These are phyloP conservation scores for Vicia faba DNA, from an alignment of 306 rosid genomes.

Conservation along the genomic window DNA sequence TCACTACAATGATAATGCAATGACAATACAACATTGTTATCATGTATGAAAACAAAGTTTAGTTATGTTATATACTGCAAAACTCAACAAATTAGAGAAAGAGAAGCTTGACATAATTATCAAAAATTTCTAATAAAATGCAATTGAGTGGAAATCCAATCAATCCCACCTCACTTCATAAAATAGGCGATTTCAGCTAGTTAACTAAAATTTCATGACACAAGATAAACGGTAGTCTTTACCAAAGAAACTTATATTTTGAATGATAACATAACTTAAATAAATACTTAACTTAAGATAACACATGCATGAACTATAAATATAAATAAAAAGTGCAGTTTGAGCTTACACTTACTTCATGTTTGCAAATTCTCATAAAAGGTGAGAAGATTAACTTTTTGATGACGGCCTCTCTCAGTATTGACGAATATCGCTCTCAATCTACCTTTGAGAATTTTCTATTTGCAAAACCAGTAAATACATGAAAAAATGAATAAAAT, in stretches of 20 bases:
- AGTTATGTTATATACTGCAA: too few relatives aligned
- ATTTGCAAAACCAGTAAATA: too few relatives aligned
- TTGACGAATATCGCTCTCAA: too few relatives aligned
- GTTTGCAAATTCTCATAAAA: not conserved
- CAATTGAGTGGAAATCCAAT: not conserved
- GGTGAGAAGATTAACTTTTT: too few relatives aligned
- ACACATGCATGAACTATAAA: constrained; percentile 8
- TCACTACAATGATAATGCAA: too few relatives aligned
- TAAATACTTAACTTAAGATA: not conserved
- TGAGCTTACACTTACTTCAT: not conserved
- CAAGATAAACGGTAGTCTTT: not conserved
- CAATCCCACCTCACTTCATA: not conserved
- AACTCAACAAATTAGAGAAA: too few relatives aligned
- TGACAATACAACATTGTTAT: too few relatives aligned
- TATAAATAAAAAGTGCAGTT: not conserved
- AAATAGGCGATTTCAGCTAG: not conserved
- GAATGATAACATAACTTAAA: constrained; percentile 37
- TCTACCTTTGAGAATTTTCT: too few relatives aligned
- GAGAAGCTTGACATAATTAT: too few relatives aligned
- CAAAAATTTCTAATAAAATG: not conserved
- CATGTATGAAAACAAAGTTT: too few relatives aligned
- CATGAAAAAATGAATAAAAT: too few relatives aligned
- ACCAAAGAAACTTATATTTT: constrained; percentile 15
- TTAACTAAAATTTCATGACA: not conserved
- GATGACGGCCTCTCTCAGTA: too few relatives aligned